These are phyloP conservation scores for Rasamsonia emersonii DNA, from an alignment of 2,329 filamentous ascomycete species.

Conservation along the genomic window DNA sequence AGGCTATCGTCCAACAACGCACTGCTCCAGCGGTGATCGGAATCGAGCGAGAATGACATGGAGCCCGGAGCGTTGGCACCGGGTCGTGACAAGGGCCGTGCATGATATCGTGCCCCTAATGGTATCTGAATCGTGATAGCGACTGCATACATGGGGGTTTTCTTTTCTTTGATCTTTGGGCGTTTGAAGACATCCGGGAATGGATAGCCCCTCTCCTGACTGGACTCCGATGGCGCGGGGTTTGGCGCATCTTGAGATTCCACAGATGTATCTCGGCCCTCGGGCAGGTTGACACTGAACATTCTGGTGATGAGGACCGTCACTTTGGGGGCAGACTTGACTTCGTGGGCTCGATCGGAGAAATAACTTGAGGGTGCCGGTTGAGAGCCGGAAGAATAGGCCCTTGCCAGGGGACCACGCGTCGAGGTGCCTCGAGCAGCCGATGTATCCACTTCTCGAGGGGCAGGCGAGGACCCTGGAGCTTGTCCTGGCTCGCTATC, in stretches of 20 bases:
- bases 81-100: constrained; percentile 28
- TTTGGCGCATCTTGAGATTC: constrained; percentile 23
- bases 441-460: constrained; percentile 11
- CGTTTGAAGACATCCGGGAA: constrained; percentile 32
- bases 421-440: constrained; percentile 10
- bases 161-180: constrained; percentile 42
- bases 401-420: constrained; percentile 28
- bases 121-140: constrained; percentile 50
- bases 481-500: constrained; percentile 24
- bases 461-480: constrained; percentile 16
- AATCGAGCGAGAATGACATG: constrained; percentile 35
- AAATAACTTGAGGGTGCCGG: constrained; percentile 10
- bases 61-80: constrained; percentile 21
- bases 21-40: constrained; percentile 30
- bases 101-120: constrained; percentile 23
- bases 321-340: constrained; percentile 37
- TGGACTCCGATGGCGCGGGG: constrained; percentile 23
- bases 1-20: constrained; percentile 31
- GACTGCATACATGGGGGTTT: constrained; percentile 52
- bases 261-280: constrained; percentile 30
- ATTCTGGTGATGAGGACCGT: constrained; percentile 51
- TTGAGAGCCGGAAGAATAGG: constrained; percentile 29
- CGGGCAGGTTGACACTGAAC: constrained; percentile 49
- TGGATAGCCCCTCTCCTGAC: constrained; percentile 27
- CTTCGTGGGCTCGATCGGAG: constrained; percentile 17